Percentiles rank a stretch among this genome's conserved stretches.
These are phyloP conservation scores for Rhinocladiella similis DNA, from an alignment of 2,329 filamentous ascomycete species.

Conservation along the genomic window DNA sequence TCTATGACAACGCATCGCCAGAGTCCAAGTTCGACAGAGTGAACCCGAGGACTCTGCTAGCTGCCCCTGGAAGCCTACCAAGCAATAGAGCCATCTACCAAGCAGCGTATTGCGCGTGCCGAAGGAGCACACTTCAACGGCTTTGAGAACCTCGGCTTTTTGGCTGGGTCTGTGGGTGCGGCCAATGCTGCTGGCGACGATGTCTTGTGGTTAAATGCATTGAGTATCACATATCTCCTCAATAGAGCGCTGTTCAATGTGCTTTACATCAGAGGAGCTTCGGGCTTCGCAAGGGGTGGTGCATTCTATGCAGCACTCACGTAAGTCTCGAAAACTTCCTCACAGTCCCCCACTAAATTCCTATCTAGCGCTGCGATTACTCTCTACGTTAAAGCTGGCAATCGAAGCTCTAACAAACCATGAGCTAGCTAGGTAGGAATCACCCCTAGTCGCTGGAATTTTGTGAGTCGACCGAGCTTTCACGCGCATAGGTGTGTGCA, in stretches of 20 bases:
- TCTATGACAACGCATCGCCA: not conserved
- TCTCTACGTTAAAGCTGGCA: slow-evolving; percentile 5
- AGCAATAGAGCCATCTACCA: slow-evolving; percentile 28
- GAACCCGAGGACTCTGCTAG: slow-evolving; percentile 3
- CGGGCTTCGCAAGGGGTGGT: not conserved
- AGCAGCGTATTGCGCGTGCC: slow-evolving; percentile 36
- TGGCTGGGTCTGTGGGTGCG: slow-evolving; percentile 40
- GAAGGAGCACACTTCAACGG: slow-evolving; percentile 40
- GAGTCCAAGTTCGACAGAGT: not conserved
- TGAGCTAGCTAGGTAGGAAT: too few relatives aligned
- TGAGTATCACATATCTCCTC: slow-evolving; percentile 2
- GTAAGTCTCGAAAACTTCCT: not conserved
- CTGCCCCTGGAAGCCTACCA: not conserved
- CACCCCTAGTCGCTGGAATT: too few relatives aligned
- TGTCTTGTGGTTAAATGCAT: not conserved
- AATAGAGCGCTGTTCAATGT: not conserved
- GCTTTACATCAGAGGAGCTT: not conserved
- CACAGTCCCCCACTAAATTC: not conserved
- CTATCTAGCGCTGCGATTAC: not conserved
- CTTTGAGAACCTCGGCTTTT: slow-evolving; percentile 43
- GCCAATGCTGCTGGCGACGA: slow-evolving; percentile 32
- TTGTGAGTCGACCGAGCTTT: too few relatives aligned
- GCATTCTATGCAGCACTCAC: not conserved
- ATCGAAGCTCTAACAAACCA: not conserved
- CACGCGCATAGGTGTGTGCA: too few relatives aligned